Evolutionary conservation across 2,329 filamentous ascomycete genomes (phyloP).

Genomic region (Aureobasidium sp.): DNA sequence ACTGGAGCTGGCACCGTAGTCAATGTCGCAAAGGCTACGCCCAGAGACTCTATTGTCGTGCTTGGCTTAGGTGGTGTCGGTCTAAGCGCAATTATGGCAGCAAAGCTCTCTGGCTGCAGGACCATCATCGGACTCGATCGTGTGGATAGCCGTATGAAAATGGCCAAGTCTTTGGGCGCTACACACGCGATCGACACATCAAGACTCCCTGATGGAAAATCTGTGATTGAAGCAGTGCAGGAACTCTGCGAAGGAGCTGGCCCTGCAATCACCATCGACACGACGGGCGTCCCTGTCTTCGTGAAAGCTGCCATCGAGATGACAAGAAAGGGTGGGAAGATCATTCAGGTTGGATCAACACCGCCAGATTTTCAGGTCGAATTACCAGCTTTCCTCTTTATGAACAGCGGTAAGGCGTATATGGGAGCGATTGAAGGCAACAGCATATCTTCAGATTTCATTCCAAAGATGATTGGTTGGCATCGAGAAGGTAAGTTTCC

Average conservation of each 20-base stretch:
- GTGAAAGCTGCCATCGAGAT: slow-evolving; percentile 38
- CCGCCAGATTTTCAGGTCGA: slow-evolving; percentile 37
- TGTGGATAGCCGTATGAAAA: slow-evolving; percentile 30
- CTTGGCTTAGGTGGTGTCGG: slow-evolving; percentile 44
- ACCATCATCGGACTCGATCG: slow-evolving; percentile 39
- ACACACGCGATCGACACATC: slow-evolving; percentile 34
- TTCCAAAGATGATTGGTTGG: slow-evolving; percentile 46
- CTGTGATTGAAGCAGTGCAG: slow-evolving; percentile 31
- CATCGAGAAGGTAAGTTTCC: slow-evolving; percentile 42
- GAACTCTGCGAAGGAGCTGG: slow-evolving; percentile 34
- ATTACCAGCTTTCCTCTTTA: slow-evolving; percentile 40
- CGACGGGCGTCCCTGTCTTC: slow-evolving; percentile 40
- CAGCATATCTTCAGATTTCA: slow-evolving; percentile 35
- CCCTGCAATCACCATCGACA: slow-evolving; percentile 43
- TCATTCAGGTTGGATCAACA: slow-evolving; percentile 46
- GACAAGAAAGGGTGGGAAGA: slow-evolving; percentile 40
- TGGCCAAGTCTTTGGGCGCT: slow-evolving; percentile 36
- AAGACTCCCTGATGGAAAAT: slow-evolving; percentile 28
- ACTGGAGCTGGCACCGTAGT: slow-evolving; percentile 39
- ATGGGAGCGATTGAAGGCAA: slow-evolving; percentile 45
- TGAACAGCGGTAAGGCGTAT: slow-evolving; percentile 43
- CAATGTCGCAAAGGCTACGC: slow-evolving; percentile 34
- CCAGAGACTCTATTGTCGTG: slow-evolving; percentile 35
- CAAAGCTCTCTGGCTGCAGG: slow-evolving; percentile 36
- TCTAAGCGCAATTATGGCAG: slow-evolving; percentile 42